Conservation (phyloP, 2,329 filamentous ascomycete genomes). For the Penicillium sp. region DNA sequence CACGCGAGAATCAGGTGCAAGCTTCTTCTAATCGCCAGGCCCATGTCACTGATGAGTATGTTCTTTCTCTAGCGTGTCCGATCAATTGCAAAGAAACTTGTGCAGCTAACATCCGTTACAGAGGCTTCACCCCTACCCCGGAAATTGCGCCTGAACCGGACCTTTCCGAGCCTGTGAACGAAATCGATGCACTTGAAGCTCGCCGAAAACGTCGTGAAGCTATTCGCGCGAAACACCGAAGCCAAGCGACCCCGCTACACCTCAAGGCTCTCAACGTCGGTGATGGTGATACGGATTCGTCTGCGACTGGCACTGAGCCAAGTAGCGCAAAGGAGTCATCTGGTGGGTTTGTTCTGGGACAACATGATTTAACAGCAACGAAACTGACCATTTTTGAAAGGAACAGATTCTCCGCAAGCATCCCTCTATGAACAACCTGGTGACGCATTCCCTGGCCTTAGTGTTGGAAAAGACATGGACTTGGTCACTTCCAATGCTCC, state of each 20-base stretch:
- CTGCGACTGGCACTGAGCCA: slow-evolving; percentile 52
- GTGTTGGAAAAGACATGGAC: slow-evolving; percentile 65
- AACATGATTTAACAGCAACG: slow-evolving; percentile 3
- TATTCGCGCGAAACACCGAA: slow-evolving; percentile 76
- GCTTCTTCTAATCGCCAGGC: slow-evolving; percentile 42
- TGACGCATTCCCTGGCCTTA: slow-evolving; percentile 59
- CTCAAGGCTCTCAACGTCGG: slow-evolving; percentile 70
- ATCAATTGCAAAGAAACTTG: background rate
- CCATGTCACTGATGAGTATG: slow-evolving; percentile 44
- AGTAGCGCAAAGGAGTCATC: slow-evolving; percentile 38
- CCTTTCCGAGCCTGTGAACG: slow-evolving; percentile 66
- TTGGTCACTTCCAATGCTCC: slow-evolving; percentile 57
- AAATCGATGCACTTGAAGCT: slow-evolving; percentile 79
- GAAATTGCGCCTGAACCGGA: slow-evolving; percentile 31
- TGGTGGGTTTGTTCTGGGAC: slow-evolving; percentile 34
- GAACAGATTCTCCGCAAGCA: slow-evolving; percentile 37
- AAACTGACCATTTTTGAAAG: slow-evolving; percentile 8
- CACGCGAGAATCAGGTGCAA: slow-evolving; percentile 60
- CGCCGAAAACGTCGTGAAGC: slow-evolving; percentile 81
- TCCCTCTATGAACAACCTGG: slow-evolving; percentile 49
- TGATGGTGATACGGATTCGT: slow-evolving; percentile 54
- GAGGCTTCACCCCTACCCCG: slow-evolving; percentile 18
- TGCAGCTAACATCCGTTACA: slow-evolving; percentile 17
- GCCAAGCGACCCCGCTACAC: slow-evolving; percentile 68
- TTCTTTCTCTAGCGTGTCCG: slow-evolving; percentile 19